Base-by-base conservation (phyloP, 768 basidiomycete genomes). In the Nidula microcarpa region DNA sequence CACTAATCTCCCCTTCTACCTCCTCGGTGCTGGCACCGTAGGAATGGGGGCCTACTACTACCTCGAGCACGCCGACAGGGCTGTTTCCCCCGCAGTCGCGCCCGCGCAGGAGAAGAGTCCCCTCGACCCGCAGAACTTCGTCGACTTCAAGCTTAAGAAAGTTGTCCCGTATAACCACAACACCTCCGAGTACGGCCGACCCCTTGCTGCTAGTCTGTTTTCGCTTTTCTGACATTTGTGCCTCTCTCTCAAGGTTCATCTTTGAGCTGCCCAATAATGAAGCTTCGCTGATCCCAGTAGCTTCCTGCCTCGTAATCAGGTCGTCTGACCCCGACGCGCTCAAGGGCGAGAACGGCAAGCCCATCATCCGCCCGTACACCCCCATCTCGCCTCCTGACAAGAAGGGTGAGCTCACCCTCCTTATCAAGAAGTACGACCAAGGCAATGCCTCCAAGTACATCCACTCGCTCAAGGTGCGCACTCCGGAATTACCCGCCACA, bases 131-230 rank as follows among this genome's bases (percentile, higher is more conserved):
- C 72, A 89, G 53, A 82, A 86, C 57, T 92, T 86, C 62, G 69
- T 85, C 48, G 84, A 91, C 65, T 87, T 97, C 70, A 86, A 84
- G 65, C 82, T 98, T 62, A 89, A 89, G 68, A 82, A 84, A 63
- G 68, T 92, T 55, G 73, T 85, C 55, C 86, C 86, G 0, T 97
- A 96, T 78, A 98, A 97, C 81, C 89, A 98, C 80, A 97, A 98
- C 72, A 89, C 93, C 11, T 76, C 91, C 33, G 83, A 80, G 84
- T 94, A 57, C 53, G 78, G 59, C 43, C 39, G 47, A 36, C 50
- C 11, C 41, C 33, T 34, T 18, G 32, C 17, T 32, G 50, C 39
- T 43, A 43, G 33, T 14, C 49, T n/a, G 49, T 48, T 52, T 33
- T 55, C 9, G 14, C 3, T 16, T 41, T 41, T 41, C 39, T 41